phyloP scores from a whole-genome alignment of 768 basidiomycete genomes.

The Leccinellum luteum region DNA sequence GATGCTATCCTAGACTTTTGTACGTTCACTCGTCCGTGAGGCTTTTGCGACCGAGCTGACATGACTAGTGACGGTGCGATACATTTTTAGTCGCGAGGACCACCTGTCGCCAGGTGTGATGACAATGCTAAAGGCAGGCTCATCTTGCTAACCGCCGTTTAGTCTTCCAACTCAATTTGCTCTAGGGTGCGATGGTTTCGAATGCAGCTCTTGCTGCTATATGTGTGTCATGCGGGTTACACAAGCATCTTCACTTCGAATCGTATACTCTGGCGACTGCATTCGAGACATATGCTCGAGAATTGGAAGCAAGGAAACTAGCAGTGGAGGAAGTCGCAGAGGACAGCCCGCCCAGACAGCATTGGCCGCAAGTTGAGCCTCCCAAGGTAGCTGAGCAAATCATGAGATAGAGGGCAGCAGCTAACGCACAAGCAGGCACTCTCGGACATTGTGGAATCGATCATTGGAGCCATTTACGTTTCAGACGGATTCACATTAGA shows the following conservation, averaged over 20 bases:
- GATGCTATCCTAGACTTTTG: slow-evolving; percentile 84
- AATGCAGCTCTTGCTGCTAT: slow-evolving; percentile 75
- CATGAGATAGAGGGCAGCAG: neutral
- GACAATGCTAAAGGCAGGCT: slow-evolving; percentile 68
- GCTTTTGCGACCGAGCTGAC: neutral
- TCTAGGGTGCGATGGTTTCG: slow-evolving; percentile 81
- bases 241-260: slow-evolving; percentile 58
- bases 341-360: slow-evolving; percentile 57
- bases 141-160: neutral
- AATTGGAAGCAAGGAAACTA: slow-evolving; percentile 45
- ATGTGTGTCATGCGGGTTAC: slow-evolving; percentile 66
- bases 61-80: slow-evolving; percentile 63
- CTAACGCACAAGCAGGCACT: slow-evolving; percentile 48
- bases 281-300: slow-evolving; percentile 52
- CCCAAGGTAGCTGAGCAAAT: slow-evolving; percentile 57
- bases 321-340: slow-evolving; percentile 52
- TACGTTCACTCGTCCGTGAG: slow-evolving; percentile 35
- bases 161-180: neutral
- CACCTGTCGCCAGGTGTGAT: slow-evolving; percentile 72
- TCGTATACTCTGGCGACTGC: slow-evolving; percentile 48
- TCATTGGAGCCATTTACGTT: slow-evolving; percentile 76
- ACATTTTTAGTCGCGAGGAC: slow-evolving; percentile 64
- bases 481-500: slow-evolving; percentile 65
- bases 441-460: slow-evolving; percentile 78
- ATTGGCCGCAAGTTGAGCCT: slow-evolving; percentile 74